Base-by-base conservation (phyloP, 140 eudicot genomes). In the Oenanthe javanica region DNA sequence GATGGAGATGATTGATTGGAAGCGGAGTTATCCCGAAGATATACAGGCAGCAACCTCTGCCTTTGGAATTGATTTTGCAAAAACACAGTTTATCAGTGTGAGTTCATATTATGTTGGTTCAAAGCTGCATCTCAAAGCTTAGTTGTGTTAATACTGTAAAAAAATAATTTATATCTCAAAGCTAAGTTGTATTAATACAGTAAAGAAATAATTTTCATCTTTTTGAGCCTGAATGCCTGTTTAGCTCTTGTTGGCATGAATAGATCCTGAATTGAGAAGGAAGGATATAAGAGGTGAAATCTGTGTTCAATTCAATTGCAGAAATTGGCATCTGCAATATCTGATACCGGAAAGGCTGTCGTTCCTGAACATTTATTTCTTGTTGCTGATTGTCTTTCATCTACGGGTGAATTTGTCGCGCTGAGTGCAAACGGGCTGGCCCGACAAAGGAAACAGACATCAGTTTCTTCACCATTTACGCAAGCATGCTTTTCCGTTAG, bases 1-100 rank as follows among this genome's bases (percentile, higher is more conserved):
- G 82, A 87, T 88, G 90, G 87, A 87, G n/a, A 76, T 94, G 86
- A 94, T 94, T 23, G 98, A 94, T 72, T 94, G 98, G 98, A 86
- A 89, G 47, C 87, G 90, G 78, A 94, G 98, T 79, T 90, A 90
- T 88, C 93, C 98, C 0, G 98, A 94, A 82, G 93, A 85, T 66
- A 83, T 94, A 49, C 87, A 83, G 59, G 97, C 90, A 59, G 82
- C 84, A 55, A 85, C 87, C 82, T 79, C 81, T 50, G 87, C 92
- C 43, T 85, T 81, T 72, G 98, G 98, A 72, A 88, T 92, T 1
- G 97, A 89, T 89, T 90, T 85, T 42, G 97, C 97, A 43, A 80
- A 90, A 87, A 83, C 84, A 64, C 82, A 76, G 52, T 94, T 92
- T 80, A 87, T 92, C 18, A 80, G 72, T 48, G 98, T 94, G 84